Percentiles rank a stretch among this genome's conserved stretches.
phyloP scores from a whole-genome alignment of 805 yeast species.

The Yarrowia bubula region DNA sequence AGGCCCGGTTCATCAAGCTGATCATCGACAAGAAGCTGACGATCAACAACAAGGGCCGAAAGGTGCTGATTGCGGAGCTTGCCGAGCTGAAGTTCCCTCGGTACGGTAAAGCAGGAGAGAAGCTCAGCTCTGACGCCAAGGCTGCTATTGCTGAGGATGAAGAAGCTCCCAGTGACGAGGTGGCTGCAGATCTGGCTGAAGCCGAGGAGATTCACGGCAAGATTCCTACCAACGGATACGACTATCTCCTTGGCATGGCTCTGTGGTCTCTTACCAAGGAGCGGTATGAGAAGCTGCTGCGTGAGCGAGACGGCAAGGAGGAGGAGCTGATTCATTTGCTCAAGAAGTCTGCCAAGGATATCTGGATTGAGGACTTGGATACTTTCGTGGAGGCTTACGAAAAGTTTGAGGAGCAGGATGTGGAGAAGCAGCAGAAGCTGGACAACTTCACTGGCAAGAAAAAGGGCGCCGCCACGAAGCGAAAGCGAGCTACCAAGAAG shows the following conservation, averaged over 20 bases:
- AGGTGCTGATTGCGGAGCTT: conserved; percentile 61
- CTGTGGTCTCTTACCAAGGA: conserved; percentile 92
- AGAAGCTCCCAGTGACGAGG: conserved; percentile 37
- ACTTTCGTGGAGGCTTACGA: conserved; percentile 66
- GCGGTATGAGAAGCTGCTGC: conserved; percentile 74
- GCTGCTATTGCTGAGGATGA: conserved; percentile 36
- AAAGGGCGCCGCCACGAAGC: conserved; percentile 35
- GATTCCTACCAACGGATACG: conserved; percentile 65
- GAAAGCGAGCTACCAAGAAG: conserved; percentile 32
- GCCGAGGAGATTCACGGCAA: conserved; percentile 36
- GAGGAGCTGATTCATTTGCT: conserved; percentile 65
- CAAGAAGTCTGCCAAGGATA: conserved; percentile 72
- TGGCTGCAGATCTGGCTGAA: conserved; percentile 43
- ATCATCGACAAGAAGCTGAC: conserved; percentile 72
- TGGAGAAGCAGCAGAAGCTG: conserved; percentile 53
- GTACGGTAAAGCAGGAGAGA: conserved; percentile 67
- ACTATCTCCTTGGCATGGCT: conserved; percentile 86
- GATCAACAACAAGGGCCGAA: conserved; percentile 73
- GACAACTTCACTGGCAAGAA: conserved; percentile 41
- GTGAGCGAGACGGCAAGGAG: conserved; percentile 71
- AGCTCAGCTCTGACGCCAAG: conserved; percentile 48
- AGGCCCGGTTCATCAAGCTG: conserved; percentile 87
- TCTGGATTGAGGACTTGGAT: conserved; percentile 84
- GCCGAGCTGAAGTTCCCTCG: conserved; percentile 63
- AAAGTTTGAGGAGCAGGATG: conserved; percentile 64